Evolutionary conservation across 495 filamentous ascomycete species (phyloP).

Genomic region (Chaetomium cochliodes): DNA sequence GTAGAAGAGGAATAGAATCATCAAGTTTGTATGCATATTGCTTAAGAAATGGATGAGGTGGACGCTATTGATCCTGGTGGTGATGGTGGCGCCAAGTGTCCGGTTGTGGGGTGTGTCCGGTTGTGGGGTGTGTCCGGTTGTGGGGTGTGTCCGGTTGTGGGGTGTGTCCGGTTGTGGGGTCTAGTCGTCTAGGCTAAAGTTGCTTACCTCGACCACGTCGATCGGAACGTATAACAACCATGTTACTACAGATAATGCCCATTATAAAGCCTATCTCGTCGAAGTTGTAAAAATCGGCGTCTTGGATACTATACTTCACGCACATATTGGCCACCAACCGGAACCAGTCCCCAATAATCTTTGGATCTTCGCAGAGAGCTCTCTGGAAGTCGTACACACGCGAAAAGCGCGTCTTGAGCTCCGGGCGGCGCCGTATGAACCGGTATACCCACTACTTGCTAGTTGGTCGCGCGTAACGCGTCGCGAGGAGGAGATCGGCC

Average conservation of each 20-base stretch:
- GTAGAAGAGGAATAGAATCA: too few species aligned
- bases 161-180: too few species aligned
- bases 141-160: too few species aligned
- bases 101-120: too few species aligned
- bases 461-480: conserved; percentile 20
- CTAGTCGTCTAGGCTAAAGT: conserved; percentile 37
- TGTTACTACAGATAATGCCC: conserved; percentile 33
- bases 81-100: too few species aligned
- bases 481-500: conserved; percentile 37
- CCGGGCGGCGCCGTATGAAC: conserved; percentile 36
- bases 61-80: too few species aligned
- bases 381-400: conserved; percentile 37
- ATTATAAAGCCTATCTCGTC: conserved; percentile 48
- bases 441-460: conserved; percentile 32
- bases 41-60: too few species aligned
- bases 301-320: conserved; percentile 31
- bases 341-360: conserved; percentile 39
- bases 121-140: too few species aligned
- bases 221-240: conserved; percentile 37
- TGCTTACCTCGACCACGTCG: conserved; percentile 23
- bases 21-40: too few species aligned
- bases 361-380: conserved; percentile 41
- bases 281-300: conserved; percentile 47
- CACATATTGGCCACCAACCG: conserved; percentile 34
- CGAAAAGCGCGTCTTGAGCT: conserved; percentile 36